A percentile compares a stretch with the other conserved stretches of the same genome.
phyloP scores from a whole-genome alignment of 495 filamentous ascomycete species.

The Cudoniella acicularis region DNA sequence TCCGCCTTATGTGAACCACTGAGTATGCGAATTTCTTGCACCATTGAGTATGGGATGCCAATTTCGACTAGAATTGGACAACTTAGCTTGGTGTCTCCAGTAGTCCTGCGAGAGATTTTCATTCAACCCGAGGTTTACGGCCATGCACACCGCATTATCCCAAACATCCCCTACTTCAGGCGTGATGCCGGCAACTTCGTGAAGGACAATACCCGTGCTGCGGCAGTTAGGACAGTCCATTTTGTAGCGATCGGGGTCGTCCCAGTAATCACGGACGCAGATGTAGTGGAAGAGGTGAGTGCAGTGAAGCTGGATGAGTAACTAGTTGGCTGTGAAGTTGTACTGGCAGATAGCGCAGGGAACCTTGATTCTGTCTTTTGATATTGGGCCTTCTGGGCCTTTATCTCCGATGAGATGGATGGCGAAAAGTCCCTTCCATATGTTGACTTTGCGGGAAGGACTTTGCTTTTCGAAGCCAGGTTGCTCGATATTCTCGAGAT shows the following conservation, averaged over 20 bases:
- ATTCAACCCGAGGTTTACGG: too few relatives aligned
- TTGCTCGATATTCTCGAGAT: not conserved
- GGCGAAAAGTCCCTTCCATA: constrained; percentile 5
- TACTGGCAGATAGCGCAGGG: constrained; percentile 5
- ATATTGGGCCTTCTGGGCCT: not conserved
- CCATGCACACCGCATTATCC: not conserved
- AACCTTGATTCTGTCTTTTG: not conserved
- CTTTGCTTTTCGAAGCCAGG: not conserved
- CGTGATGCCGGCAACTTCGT: not conserved
- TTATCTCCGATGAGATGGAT: constrained; percentile 11
- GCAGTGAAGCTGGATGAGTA: constrained; percentile 7
- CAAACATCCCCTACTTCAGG: constrained; percentile 8
- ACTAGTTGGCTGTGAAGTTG: not conserved
- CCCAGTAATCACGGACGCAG: constrained; percentile 6
- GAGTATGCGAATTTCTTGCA: too few relatives aligned
- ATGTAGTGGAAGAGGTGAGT: constrained; percentile 7
- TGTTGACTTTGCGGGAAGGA: constrained; percentile 1
- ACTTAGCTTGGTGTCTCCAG: not conserved
- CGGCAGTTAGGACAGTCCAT: constrained; percentile 8
- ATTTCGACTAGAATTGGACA: not conserved
- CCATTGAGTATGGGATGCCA: too few relatives aligned
- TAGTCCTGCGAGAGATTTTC: not conserved
- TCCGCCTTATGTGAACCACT: too few relatives aligned
- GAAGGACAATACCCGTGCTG: not conserved
- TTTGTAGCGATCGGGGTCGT: not conserved